A percentile compares a stretch with the other conserved stretches of the same genome.
phyloP scores from a whole-genome alignment of 2,329 filamentous ascomycete species.

The Capronia epimyces region DNA sequence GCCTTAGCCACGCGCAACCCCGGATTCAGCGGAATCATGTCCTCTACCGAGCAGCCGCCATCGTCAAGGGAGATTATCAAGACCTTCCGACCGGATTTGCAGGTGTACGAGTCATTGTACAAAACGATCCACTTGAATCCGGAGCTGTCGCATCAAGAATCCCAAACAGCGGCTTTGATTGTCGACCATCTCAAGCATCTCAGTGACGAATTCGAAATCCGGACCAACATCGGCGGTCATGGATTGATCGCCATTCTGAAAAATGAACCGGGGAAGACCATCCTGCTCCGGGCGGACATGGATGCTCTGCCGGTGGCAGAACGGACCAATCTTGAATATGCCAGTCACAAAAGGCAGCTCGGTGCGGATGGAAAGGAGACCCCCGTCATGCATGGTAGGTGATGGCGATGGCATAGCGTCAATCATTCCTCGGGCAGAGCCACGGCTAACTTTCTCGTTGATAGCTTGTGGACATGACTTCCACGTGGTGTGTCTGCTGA shows the following conservation, averaged over 20 bases:
- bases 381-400: slow-evolving; percentile 50
- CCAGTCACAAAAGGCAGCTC: slow-evolving; percentile 39
- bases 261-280: slow-evolving; percentile 40
- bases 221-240: slow-evolving; percentile 41
- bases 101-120: slow-evolving; percentile 49
- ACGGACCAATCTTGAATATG: slow-evolving; percentile 44
- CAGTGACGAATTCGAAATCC: slow-evolving; percentile 30
- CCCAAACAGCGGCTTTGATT: slow-evolving; percentile 46
- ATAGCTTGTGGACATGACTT: slow-evolving; percentile 50
- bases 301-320: slow-evolving; percentile 48
- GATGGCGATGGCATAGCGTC: too few relatives aligned
- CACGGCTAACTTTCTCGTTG: not conserved
- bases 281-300: slow-evolving; percentile 46
- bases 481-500: slow-evolving; percentile 53
- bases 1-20: too few relatives aligned
- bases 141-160: slow-evolving; percentile 54
- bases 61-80: too few relatives aligned
- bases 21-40: too few relatives aligned
- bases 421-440: too few relatives aligned
- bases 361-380: slow-evolving; percentile 45
- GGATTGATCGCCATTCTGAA: slow-evolving; percentile 40
- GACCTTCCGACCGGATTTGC: not conserved
- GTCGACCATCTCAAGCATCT: slow-evolving; percentile 37
- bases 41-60: too few relatives aligned
- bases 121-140: slow-evolving; percentile 54